These are phyloP conservation scores for Ceratocystis cubensis DNA, from an alignment of 2,329 filamentous ascomycete genomes.

Conservation along the genomic window DNA sequence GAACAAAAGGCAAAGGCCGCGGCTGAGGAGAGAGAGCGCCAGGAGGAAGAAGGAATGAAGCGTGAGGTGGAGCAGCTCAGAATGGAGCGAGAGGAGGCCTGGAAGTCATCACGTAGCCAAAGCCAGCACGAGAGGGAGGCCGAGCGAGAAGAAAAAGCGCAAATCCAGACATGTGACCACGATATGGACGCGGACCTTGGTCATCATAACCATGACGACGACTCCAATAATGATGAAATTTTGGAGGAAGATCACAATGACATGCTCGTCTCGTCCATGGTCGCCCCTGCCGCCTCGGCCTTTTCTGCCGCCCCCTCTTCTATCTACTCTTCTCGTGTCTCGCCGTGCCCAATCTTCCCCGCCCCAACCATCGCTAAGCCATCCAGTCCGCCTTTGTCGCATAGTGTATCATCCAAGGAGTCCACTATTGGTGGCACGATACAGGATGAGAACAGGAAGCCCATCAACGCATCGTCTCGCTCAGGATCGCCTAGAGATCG, in stretches of 20 bases:
- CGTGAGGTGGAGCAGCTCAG: slow-evolving; percentile 21
- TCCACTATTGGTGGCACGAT: background rate
- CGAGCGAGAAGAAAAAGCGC: background rate
- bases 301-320: background rate
- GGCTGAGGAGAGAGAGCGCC: background rate
- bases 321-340: slow-evolving; percentile 2
- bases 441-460: background rate
- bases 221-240: background rate
- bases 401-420: slow-evolving; percentile 21
- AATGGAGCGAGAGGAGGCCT: slow-evolving; percentile 13
- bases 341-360: slow-evolving; percentile 9
- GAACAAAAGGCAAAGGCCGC: slow-evolving; percentile 1
- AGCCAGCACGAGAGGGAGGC: background rate
- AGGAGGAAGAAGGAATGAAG: slow-evolving; percentile 16
- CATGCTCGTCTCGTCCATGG: background rate
- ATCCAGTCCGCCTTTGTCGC: background rate
- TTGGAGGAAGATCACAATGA: background rate
- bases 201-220: background rate
- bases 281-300: background rate
- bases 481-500: slow-evolving; percentile 23
- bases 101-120: background rate
- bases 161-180: background rate
- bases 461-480: background rate
- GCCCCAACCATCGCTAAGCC: slow-evolving; percentile 7
- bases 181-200: background rate